Percentiles rank a stretch among this genome's conserved stretches.
phyloP scores from a whole-genome alignment of 2,329 filamentous ascomycete species.

The Aspergillus jensenii region DNA sequence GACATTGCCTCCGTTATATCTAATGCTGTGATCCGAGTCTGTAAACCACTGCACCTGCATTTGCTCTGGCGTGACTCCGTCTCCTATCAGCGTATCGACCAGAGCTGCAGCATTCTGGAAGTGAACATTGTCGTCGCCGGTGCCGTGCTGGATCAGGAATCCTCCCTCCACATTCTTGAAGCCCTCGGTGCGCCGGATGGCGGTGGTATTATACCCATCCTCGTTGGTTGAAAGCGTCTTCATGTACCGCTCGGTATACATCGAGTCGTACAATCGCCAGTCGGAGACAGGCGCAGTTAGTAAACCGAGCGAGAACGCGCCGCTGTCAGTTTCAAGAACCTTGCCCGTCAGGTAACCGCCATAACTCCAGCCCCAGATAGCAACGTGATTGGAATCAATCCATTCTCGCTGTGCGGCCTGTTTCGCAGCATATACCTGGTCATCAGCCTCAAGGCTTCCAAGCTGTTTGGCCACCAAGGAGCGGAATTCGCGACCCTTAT shows the following conservation, averaged over 20 bases:
- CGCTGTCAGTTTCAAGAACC: conserved; percentile 62
- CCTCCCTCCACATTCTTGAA: conserved; percentile 64
- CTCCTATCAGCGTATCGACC: conserved; percentile 60
- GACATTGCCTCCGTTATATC: conserved; percentile 54
- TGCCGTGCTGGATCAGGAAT: conserved; percentile 64
- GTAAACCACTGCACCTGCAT: conserved; percentile 66
- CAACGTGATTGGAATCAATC: conserved; percentile 60
- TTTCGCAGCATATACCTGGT: conserved; percentile 67
- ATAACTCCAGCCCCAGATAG: conserved; percentile 69
- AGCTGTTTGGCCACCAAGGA: conserved; percentile 59
- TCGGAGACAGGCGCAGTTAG: conserved; percentile 67
- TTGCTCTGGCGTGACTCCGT: conserved; percentile 59
- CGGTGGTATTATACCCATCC: conserved; percentile 61
- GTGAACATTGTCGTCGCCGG: conserved; percentile 71
- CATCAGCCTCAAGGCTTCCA: conserved; percentile 62
- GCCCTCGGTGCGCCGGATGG: conserved; percentile 57
- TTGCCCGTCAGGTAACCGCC: conserved; percentile 68
- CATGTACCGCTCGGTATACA: conserved; percentile 75
- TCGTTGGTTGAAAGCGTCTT: conserved; percentile 59
- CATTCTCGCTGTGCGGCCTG: conserved; percentile 53
- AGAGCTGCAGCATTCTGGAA: conserved; percentile 66
- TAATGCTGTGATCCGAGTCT: conserved; percentile 63
- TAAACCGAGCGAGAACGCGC: conserved; percentile 61
- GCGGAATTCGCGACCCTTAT: conserved; percentile 63
- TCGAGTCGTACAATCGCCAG: conserved; percentile 69